Evolutionary conservation across 2,329 filamentous ascomycete species (phyloP).

Genomic region (Alternaria gaisen): DNA sequence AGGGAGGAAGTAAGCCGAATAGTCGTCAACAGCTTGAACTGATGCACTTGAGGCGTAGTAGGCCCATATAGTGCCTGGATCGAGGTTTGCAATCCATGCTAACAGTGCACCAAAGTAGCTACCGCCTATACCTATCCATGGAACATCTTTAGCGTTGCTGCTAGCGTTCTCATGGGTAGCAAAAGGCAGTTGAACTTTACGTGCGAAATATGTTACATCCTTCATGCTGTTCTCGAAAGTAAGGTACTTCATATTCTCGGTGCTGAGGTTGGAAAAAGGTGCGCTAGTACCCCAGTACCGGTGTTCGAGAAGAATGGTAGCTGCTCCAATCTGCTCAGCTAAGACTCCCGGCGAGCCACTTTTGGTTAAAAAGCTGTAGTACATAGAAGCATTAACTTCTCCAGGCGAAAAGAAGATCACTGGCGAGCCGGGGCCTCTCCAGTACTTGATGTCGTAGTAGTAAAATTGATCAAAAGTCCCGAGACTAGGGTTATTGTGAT

Average conservation of each 20-base stretch:
- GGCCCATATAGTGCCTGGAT: not conserved
- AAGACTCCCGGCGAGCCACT: not conserved
- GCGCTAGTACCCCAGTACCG: not conserved
- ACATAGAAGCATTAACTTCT: not conserved
- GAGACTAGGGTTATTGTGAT: not conserved
- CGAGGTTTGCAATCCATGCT: not conserved
- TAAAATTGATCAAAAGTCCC: constrained; percentile 3
- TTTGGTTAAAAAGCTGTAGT: not conserved
- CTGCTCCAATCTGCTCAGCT: not conserved
- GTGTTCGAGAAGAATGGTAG: not conserved
- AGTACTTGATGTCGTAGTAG: constrained; percentile 3
- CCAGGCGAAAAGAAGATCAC: not conserved
- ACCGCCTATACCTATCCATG: not conserved
- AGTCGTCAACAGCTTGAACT: not conserved
- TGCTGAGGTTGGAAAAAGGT: not conserved
- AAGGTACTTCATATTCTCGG: constrained; percentile 1
- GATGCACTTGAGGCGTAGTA: constrained; percentile 2
- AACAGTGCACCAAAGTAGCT: not conserved
- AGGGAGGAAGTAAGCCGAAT: not conserved
- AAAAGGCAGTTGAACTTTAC: not conserved
- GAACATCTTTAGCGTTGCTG: not conserved
- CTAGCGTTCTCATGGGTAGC: not conserved
- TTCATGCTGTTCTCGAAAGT: constrained; percentile 3
- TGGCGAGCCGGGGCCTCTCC: not conserved
- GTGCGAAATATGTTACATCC: constrained; percentile 1